Conservation (phyloP, 1,139 yeast species). For the Taiozyma sp. region DNA sequence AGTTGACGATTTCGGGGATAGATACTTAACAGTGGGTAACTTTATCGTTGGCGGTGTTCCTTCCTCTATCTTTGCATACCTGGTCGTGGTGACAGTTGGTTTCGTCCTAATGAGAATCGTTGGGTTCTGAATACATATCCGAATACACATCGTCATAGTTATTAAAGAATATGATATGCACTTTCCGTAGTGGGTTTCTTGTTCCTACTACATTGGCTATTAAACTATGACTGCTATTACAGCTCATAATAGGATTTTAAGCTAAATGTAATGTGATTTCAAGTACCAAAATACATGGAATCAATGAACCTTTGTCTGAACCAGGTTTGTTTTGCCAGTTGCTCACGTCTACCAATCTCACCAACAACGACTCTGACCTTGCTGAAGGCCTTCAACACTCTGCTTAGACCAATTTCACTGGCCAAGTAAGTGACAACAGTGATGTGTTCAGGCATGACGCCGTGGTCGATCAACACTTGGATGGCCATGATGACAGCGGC, state of each 20-base stretch:
- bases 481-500: constrained; percentile 95
- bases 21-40: constrained; percentile 76
- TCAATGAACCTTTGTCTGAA: constrained; percentile 73
- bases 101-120: constrained; percentile 62
- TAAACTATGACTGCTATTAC: background rate
- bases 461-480: constrained; percentile 81
- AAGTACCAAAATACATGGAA: constrained; percentile 73
- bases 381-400: constrained; percentile 73
- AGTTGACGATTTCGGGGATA: constrained; percentile 85
- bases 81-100: constrained; percentile 73
- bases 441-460: constrained; percentile 58
- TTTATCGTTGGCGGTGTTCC: constrained; percentile 90
- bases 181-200: no score
- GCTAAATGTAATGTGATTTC: background rate
- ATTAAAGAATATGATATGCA: background rate
- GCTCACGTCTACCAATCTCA: constrained; percentile 41
- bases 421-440: constrained; percentile 68
- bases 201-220: no score
- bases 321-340: constrained; percentile 32
- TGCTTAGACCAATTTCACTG: constrained; percentile 76
- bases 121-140: constrained; percentile 34
- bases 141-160: background rate
- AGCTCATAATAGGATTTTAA: background rate
- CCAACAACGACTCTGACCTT: constrained; percentile 67
- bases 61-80: constrained; percentile 67